Evolutionary conservation across 371 early-diverging fungal species (phyloP).

Genomic region (Gilbertella persicaria): DNA sequence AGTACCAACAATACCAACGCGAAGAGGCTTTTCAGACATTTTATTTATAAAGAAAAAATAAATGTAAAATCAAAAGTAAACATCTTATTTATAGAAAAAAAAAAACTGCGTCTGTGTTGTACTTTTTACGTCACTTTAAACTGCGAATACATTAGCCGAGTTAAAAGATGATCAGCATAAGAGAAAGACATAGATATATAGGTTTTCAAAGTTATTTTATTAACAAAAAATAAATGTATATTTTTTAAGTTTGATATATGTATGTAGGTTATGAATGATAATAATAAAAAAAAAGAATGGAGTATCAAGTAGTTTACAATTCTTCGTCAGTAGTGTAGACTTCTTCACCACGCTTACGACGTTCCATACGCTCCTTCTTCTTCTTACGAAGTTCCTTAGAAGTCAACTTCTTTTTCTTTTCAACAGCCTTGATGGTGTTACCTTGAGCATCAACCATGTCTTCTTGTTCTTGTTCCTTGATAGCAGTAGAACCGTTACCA

Average conservation of each 20-base stretch:
- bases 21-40: conserved; percentile 33
- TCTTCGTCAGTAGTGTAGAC: conserved; percentile 54
- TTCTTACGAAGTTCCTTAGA: conserved; percentile 56
- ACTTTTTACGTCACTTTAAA: not conserved
- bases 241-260: too few relatives aligned
- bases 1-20: conserved; percentile 53
- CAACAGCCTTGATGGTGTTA: conserved; percentile 49
- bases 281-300: not conserved
- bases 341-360: conserved; percentile 61
- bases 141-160: too few relatives aligned
- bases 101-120: not conserved
- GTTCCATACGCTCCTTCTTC: conserved; percentile 62
- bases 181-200: too few relatives aligned
- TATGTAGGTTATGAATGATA: conserved; percentile 2
- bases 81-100: not conserved
- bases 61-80: not conserved
- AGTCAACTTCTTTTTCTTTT: conserved; percentile 53
- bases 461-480: conserved; percentile 43
- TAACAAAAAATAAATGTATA: too few relatives aligned
- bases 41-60: not conserved
- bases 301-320: conserved; percentile 24
- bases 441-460: conserved; percentile 54
- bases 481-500: conserved; percentile 42
- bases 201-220: too few relatives aligned
- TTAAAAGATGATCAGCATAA: too few relatives aligned